Base-by-base conservation (phyloP, 1,284 basidiomycete species). In the Tetrapyrgos nigripes region DNA sequence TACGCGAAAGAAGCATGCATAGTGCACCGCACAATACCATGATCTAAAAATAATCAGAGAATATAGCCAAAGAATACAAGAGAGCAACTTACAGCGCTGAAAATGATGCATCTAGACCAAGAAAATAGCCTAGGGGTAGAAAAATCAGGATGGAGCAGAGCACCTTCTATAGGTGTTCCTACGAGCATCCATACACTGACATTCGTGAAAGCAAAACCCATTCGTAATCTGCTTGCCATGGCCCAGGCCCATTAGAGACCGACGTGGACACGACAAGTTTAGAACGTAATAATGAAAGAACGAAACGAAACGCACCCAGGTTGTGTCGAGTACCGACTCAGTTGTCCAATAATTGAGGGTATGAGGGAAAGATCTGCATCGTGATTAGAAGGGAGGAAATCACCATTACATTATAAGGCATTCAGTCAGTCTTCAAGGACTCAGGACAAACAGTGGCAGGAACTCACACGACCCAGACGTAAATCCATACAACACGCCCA, bases 131-230 rank as follows among this genome's bases (percentile, higher is more conserved):
- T 60, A n/a, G 62, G 57, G n/a, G 57, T 31, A 13, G 57, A 45
- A 17, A 43, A 28, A 28, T 51, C 24, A 1, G 33, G 31, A 54
- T 69, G 68, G 17, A 83, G 63, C 17, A 82, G 67, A 11, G 74
- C 76, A 1, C 79, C 80, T 60, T 75, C 73, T 43, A 81, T 79
- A 3, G 81, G 82, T n/a, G 79, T 79, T 5, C 82, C 82, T n/a
- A 79, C 63, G 11, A 83, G 74, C 60, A 79, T 71, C n/a, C 80
- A 76, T 27, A 78, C 59, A 8, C 76, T 79, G n/a, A 82, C 80
- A 58, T 78, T 67, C 9, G 80, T 77, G 64, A 83, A 84, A 2
- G 81, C 82, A 33, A 83, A 68, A n/a, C 83, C 83, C 77, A 83
- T 82, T 24, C 83, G 75, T 9, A 78, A 75, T 43, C 82, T 83